Conservation (phyloP, 352 stramenopile genomes). For the Thraustochytrium sp. region DNA sequence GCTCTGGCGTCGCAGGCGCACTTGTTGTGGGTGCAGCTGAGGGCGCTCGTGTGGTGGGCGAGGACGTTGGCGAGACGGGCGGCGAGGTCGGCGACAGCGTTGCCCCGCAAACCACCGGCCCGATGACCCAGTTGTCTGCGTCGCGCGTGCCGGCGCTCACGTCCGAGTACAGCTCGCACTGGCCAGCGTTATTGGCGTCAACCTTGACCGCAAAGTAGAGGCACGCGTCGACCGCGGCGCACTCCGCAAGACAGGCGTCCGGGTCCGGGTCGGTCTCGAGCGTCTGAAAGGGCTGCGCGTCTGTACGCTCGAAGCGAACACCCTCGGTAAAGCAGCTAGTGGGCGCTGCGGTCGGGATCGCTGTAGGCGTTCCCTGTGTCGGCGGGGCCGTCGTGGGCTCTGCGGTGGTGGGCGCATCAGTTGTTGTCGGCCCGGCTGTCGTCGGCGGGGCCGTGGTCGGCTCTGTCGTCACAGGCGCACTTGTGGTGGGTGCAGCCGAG, state of each 20-base stretch:
- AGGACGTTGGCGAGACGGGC: no score
- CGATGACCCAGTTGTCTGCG: neutral
- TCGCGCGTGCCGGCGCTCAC: neutral
- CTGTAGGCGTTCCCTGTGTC: neutral
- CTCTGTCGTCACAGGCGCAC: neutral
- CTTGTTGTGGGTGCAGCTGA: no score
- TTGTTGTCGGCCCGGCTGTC: neutral
- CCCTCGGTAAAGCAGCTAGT: neutral
- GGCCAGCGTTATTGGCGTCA: neutral
- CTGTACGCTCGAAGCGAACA: neutral
- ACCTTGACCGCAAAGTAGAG: neutral
- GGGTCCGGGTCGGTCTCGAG: neutral
- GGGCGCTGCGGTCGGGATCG: neutral
- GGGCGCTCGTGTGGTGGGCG: no score
- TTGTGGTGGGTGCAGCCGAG: neutral
- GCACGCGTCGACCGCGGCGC: neutral
- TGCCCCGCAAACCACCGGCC: neutral
- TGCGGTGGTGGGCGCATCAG: neutral
- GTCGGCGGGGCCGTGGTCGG: no score
- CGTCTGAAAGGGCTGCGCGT: neutral
- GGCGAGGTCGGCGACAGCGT: no score
- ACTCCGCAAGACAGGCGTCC: neutral
- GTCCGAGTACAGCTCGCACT: neutral
- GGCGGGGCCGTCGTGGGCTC: neutral
- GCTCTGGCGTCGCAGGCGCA: no score